A percentile compares a stretch with the other conserved stretches of the same genome.
Conservation (phyloP, 495 filamentous ascomycete genomes). For the Penicillium samsonianum region DNA sequence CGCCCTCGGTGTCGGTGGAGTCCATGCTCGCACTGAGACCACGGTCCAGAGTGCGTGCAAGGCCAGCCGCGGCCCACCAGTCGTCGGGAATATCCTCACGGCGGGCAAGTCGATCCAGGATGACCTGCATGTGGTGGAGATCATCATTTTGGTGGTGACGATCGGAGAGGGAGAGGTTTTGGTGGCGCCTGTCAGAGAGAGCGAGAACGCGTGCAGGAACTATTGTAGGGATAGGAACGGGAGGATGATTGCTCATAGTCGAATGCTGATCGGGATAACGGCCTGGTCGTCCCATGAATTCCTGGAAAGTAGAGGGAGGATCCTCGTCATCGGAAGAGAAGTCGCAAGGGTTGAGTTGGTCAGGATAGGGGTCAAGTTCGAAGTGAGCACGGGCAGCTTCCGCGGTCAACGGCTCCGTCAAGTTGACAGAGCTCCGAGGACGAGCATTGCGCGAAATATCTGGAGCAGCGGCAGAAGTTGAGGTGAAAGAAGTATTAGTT, state of each 20-base stretch:
- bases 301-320: slow-evolving; percentile 17
- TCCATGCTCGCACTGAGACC: slow-evolving; percentile 32
- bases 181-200: slow-evolving; percentile 26
- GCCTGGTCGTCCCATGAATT: slow-evolving; percentile 10
- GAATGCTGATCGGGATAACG: slow-evolving; percentile 31
- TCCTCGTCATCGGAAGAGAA: slow-evolving; percentile 42
- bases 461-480: slow-evolving; percentile 55
- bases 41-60: slow-evolving; percentile 55
- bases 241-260: slow-evolving; percentile 43
- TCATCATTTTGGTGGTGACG: slow-evolving; percentile 36
- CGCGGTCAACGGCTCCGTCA: neutral
- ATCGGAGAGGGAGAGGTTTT: slow-evolving; percentile 32
- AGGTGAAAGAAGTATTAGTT: slow-evolving; percentile 76
- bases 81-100: slow-evolving; percentile 73
- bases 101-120: slow-evolving; percentile 64
- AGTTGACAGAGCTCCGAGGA: slow-evolving; percentile 42
- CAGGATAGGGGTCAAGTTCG: slow-evolving; percentile 44
- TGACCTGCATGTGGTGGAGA: slow-evolving; percentile 64
- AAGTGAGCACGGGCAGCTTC: slow-evolving; percentile 22
- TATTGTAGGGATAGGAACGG: slow-evolving; percentile 34
- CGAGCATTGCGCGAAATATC: slow-evolving; percentile 25
- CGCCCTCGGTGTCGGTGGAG: slow-evolving; percentile 23
- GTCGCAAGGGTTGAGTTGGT: slow-evolving; percentile 46
- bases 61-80: slow-evolving; percentile 74
- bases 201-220: slow-evolving; percentile 6